Evolutionary conservation across 2,329 filamentous ascomycete genomes (phyloP).

Genomic region (Chrysosporium queenslandicum): DNA sequence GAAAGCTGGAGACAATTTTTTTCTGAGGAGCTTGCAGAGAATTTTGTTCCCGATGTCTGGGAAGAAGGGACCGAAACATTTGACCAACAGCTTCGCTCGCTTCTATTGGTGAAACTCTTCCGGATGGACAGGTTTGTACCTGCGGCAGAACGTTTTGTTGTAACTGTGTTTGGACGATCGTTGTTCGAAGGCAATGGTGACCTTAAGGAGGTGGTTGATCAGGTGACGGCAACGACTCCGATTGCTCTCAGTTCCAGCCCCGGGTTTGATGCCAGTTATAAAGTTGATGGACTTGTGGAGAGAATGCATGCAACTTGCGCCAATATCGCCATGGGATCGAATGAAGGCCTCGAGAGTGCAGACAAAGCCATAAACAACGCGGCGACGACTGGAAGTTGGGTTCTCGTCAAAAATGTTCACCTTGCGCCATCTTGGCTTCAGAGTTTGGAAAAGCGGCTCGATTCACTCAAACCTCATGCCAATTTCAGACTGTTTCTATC

Average conservation of each 20-base stretch:
- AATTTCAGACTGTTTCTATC: slow-evolving; percentile 94
- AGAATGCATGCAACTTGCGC: slow-evolving; percentile 72
- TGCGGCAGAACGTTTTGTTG: slow-evolving; percentile 80
- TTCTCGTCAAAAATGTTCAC: slow-evolving; percentile 97
- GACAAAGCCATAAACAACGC: slow-evolving; percentile 93
- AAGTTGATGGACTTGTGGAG: slow-evolving; percentile 91
- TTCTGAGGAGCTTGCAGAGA: slow-evolving; percentile 74
- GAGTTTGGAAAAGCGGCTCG: slow-evolving; percentile 92
- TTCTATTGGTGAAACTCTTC: slow-evolving; percentile 87
- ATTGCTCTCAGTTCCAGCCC: slow-evolving; percentile 89
- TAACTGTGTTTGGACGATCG: slow-evolving; percentile 69
- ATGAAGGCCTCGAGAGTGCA: slow-evolving; percentile 80
- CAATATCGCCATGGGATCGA: slow-evolving; percentile 98
- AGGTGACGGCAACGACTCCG: slow-evolving; percentile 73
- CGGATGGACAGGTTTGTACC: slow-evolving; percentile 92
- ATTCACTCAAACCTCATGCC: slow-evolving; percentile 83
- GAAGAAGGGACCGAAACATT: slow-evolving; percentile 52
- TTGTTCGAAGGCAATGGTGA: slow-evolving; percentile 80
- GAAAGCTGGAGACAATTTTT: slow-evolving; percentile 74
- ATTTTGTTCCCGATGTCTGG: slow-evolving; percentile 68
- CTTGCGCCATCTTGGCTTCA: slow-evolving; percentile 92
- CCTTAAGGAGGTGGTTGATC: slow-evolving; percentile 69
- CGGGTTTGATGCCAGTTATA: slow-evolving; percentile 97
- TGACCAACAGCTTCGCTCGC: slow-evolving; percentile 69
- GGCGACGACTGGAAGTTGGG: slow-evolving; percentile 86